A percentile compares a stretch with the other conserved stretches of the same genome.
Conservation (phyloP, 2,329 filamentous ascomycete species). For the Microcyclosporella mali region DNA sequence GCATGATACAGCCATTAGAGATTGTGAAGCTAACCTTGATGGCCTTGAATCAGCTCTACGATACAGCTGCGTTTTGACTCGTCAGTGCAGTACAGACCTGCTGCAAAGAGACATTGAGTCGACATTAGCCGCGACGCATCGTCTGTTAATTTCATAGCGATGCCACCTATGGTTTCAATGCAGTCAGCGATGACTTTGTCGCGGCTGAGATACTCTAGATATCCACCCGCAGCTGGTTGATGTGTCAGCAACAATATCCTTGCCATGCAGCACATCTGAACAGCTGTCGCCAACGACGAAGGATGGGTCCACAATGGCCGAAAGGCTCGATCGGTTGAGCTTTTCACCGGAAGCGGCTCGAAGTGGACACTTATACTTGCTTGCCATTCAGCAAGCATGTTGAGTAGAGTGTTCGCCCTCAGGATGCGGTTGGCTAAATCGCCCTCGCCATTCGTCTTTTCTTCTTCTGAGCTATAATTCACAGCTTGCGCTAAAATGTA, state of each 20-base stretch:
- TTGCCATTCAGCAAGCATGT: conserved; percentile 48
- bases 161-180: conserved; percentile 39
- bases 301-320: conserved; percentile 49
- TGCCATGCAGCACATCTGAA: conserved; percentile 50
- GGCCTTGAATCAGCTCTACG: conserved; percentile 34
- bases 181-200: conserved; percentile 40
- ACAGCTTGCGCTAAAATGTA: conserved; percentile 53
- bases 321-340: conserved; percentile 41
- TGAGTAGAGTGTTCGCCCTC: conserved; percentile 38
- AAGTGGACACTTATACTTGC: conserved; percentile 41
- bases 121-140: conserved; percentile 40
- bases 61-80: conserved; percentile 33
- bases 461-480: conserved; percentile 53
- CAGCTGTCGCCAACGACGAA: conserved; percentile 39
- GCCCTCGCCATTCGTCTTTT: conserved; percentile 38
- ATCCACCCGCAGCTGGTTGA: conserved; percentile 46
- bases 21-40: conserved; percentile 22
- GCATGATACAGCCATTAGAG: too few species aligned
- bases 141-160: conserved; percentile 42
- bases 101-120: conserved; percentile 40
- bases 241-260: conserved; percentile 50
- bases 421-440: conserved; percentile 38
- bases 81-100: conserved; percentile 40
- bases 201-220: conserved; percentile 43
- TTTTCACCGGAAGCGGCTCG: conserved; percentile 35